These are phyloP conservation scores for Alectoria sarmentosa DNA, from an alignment of 495 filamentous ascomycete species.

Conservation along the genomic window DNA sequence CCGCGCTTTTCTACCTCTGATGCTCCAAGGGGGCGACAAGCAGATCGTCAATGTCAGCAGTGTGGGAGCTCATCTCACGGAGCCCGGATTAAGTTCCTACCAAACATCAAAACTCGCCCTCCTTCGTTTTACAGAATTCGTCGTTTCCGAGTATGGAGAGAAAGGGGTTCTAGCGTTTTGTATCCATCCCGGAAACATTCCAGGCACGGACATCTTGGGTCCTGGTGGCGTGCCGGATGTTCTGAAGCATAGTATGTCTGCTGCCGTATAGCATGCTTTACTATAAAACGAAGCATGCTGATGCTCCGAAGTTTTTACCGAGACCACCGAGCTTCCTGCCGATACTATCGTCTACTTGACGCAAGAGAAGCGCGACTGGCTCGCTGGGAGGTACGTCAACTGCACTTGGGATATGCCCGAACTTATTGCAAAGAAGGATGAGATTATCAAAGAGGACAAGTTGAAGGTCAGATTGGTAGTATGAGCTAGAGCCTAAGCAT, in stretches of 20 bases:
- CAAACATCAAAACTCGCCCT: slow-evolving; percentile 37
- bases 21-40: slow-evolving; percentile 33
- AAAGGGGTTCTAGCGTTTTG: slow-evolving; percentile 36
- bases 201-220: slow-evolving; percentile 32
- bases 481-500: background rate
- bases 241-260: slow-evolving; percentile 8
- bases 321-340: slow-evolving; percentile 33
- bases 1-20: slow-evolving; percentile 37
- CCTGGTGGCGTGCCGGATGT: slow-evolving; percentile 13
- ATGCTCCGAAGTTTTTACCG: slow-evolving; percentile 16
- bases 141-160: slow-evolving; percentile 36
- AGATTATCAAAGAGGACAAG: slow-evolving; percentile 37
- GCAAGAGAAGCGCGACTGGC: slow-evolving; percentile 34
- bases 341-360: slow-evolving; percentile 35
- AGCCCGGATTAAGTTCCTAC: slow-evolving; percentile 33
- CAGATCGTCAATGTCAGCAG: slow-evolving; percentile 34
- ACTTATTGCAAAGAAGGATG: slow-evolving; percentile 36
- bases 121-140: slow-evolving; percentile 38
- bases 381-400: slow-evolving; percentile 34
- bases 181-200: slow-evolving; percentile 41
- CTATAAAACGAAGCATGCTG: background rate
- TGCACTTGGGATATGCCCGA: slow-evolving; percentile 42
- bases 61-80: slow-evolving; percentile 27
- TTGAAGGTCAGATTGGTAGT: slow-evolving; percentile 38
- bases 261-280: background rate